These are phyloP conservation scores for Thielaviopsis punctulata DNA, from an alignment of 2,329 filamentous ascomycete genomes.

Conservation along the genomic window DNA sequence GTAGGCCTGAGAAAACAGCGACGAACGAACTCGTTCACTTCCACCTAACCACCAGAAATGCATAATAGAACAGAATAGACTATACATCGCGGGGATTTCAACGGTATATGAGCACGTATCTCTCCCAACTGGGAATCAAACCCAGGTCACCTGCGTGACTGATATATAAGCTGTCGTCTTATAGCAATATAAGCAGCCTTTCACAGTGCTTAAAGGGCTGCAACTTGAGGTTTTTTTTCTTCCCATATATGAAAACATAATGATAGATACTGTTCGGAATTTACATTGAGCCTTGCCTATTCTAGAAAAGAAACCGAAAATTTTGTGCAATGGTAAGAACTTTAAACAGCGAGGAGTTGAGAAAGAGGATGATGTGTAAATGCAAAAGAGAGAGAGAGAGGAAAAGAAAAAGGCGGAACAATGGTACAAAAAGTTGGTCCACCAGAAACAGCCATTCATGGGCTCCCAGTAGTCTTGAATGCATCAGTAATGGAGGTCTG, in stretches of 20 bases:
- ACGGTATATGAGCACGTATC: too few species aligned
- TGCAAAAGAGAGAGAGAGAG: background rate
- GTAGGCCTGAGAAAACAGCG: background rate
- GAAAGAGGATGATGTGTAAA: background rate
- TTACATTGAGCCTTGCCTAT: too few species aligned
- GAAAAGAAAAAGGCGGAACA: background rate
- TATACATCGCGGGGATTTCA: too few species aligned
- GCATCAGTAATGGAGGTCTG: conserved; percentile 8
- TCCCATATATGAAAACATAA: too few species aligned
- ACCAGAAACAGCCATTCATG: background rate
- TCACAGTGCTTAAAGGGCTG: too few species aligned
- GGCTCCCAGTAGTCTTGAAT: conserved; percentile 1
- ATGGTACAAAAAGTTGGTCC: background rate
- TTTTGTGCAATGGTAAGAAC: too few species aligned
- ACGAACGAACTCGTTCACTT: background rate
- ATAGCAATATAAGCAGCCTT: too few species aligned
- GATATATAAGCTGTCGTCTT: too few species aligned
- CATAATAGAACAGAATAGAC: background rate
- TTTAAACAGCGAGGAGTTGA: too few species aligned
- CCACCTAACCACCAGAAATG: background rate
- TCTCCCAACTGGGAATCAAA: conserved; percentile 11
- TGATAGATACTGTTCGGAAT: too few species aligned
- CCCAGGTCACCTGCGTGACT: conserved; percentile 11
- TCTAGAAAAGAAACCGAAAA: too few species aligned
- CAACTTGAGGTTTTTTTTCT: too few species aligned